Percentiles rank a stretch among this genome's conserved stretches.
Evolutionary conservation across 768 basidiomycete species (phyloP).

Genomic region (Amanita molliuscula): DNA sequence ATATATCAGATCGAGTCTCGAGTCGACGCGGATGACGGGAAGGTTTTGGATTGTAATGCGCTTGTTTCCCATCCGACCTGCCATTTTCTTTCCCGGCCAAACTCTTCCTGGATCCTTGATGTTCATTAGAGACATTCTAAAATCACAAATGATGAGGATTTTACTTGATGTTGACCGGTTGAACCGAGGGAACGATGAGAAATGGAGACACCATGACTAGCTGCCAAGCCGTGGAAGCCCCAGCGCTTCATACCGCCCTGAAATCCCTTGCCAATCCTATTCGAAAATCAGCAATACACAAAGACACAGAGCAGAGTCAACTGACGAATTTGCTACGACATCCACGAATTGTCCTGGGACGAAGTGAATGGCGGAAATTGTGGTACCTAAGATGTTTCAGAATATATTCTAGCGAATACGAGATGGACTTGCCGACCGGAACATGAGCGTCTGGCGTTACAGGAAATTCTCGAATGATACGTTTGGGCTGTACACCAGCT

Average conservation of each 20-base stretch:
- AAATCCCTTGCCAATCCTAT: conserved; percentile 93
- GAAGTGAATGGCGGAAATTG: conserved; percentile 85
- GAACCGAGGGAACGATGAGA: conserved; percentile 91
- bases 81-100: conserved; percentile 98
- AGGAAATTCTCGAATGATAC: conserved; percentile 78
- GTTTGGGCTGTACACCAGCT: conserved; percentile 75
- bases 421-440: conserved; percentile 59
- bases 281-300: neutral
- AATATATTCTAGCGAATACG: neutral
- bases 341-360: conserved; percentile 97
- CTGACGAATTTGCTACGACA: conserved; percentile 83
- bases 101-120: conserved; percentile 88
- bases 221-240: conserved; percentile 84
- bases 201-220: conserved; percentile 93
- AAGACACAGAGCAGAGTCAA: conserved; percentile 10
- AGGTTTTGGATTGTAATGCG: conserved; percentile 84
- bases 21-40: conserved; percentile 81
- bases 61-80: conserved; percentile 83
- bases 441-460: conserved; percentile 85
- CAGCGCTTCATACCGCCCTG: conserved; percentile 96
- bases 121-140: conserved; percentile 1
- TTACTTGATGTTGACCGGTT: conserved; percentile 89
- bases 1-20: conserved; percentile 76
- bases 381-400: conserved; percentile 50
- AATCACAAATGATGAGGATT: neutral